phyloP scores from a whole-genome alignment of 2,329 filamentous ascomycete species.

The Pestalotiopsis sp. region DNA sequence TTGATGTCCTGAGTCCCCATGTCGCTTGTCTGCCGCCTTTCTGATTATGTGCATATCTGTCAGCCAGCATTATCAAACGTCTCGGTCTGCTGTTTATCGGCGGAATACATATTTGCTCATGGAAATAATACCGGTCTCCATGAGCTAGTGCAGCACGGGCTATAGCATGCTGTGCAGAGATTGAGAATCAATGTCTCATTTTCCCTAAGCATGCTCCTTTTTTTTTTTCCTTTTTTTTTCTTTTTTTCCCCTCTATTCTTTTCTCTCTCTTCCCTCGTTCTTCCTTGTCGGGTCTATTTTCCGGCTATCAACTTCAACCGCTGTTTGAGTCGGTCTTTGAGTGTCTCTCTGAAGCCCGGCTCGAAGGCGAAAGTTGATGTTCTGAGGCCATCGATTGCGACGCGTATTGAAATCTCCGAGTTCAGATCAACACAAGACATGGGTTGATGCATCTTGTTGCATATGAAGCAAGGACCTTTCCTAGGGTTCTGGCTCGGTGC shows the following conservation, averaged over 20 bases:
- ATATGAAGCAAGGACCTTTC: constrained; percentile 20
- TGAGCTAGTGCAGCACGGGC: not conserved
- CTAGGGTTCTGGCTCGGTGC: not conserved
- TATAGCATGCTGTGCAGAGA: not conserved
- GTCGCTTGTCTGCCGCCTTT: not conserved
- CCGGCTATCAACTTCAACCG: not conserved
- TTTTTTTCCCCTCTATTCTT: too few relatives aligned
- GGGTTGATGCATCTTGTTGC: constrained; percentile 14
- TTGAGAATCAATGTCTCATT: not conserved
- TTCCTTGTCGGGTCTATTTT: not conserved
- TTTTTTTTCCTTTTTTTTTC: not conserved
- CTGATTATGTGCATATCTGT: not conserved
- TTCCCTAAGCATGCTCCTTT: not conserved
- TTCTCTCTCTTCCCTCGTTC: not conserved
- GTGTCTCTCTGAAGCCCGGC: not conserved
- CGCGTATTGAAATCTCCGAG: constrained; percentile 26
- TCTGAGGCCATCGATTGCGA: constrained; percentile 29
- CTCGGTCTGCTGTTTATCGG: not conserved
- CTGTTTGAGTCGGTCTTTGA: not conserved
- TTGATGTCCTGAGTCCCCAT: not conserved
- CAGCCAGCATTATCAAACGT: not conserved
- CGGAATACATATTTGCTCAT: not conserved
- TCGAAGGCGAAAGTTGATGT: constrained; percentile 10
- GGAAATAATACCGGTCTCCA: not conserved
- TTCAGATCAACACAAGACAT: constrained; percentile 24